phyloP scores from a whole-genome alignment of 768 basidiomycete species.

The Termitomyces sp. region DNA sequence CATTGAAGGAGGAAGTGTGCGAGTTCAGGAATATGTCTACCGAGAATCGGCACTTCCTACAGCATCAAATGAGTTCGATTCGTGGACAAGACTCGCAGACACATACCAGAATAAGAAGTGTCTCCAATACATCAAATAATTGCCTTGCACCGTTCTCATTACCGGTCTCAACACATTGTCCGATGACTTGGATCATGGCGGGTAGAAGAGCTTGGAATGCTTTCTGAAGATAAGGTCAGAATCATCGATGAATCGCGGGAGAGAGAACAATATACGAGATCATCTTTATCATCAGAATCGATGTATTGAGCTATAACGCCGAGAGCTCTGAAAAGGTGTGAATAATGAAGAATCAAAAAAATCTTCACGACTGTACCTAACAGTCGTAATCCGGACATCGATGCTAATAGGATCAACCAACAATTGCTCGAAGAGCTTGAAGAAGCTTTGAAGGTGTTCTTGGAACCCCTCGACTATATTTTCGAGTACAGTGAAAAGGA shows the following conservation, averaged over 20 bases:
- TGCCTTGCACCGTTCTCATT: constrained; percentile 83
- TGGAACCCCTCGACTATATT: constrained; percentile 88
- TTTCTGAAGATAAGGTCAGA: constrained; percentile 41
- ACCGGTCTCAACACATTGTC: constrained; percentile 69
- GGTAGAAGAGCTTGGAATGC: constrained; percentile 86
- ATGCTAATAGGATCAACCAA: constrained; percentile 80
- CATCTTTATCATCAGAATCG: constrained; percentile 77
- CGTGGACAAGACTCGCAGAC: neutral
- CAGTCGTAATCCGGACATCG: constrained; percentile 87
- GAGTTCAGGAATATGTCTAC: constrained; percentile 82
- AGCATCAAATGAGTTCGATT: constrained; percentile 4
- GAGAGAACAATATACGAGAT: constrained; percentile 53
- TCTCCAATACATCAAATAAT: constrained; percentile 94
- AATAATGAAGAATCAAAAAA: neutral
- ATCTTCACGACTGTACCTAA: constrained; percentile 43
- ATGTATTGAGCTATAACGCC: constrained; percentile 93
- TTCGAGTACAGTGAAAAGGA: constrained; percentile 88
- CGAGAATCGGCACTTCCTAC: constrained; percentile 90
- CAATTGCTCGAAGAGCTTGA: constrained; percentile 71
- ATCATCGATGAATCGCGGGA: neutral
- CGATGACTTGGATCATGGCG: constrained; percentile 82
- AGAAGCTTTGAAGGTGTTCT: constrained; percentile 64
- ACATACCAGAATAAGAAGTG: constrained; percentile 82
- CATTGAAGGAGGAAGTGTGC: constrained; percentile 83
- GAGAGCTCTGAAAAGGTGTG: constrained; percentile 50